Evolutionary conservation across 1,284 basidiomycete genomes (phyloP).

Genomic region (Naganishia sp.): DNA sequence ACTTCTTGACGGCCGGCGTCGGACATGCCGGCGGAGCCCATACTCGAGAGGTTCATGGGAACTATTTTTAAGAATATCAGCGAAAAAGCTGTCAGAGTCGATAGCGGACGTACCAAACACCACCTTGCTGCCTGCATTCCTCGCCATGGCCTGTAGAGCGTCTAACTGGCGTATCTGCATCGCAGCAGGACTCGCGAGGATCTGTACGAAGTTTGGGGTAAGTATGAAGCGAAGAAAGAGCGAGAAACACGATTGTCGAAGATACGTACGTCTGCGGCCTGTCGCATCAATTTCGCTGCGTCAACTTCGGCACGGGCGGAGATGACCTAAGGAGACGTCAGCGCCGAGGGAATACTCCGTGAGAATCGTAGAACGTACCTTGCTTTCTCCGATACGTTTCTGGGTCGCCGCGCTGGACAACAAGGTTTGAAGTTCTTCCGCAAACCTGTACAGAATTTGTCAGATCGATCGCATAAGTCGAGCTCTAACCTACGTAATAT

Average conservation of each 20-base stretch:
- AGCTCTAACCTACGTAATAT: conserved; percentile 55
- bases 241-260: neutral
- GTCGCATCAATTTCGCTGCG: conserved; percentile 88
- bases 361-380: conserved; percentile 32
- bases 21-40: conserved; percentile 47
- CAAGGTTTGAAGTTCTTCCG: conserved; percentile 83
- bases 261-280: conserved; percentile 49
- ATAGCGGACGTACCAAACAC: conserved; percentile 64
- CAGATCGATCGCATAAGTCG: neutral
- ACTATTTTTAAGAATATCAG: conserved; percentile 34
- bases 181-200: conserved; percentile 85
- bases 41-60: conserved; percentile 52
- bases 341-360: neutral
- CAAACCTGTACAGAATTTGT: conserved; percentile 72
- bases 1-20: conserved; percentile 39
- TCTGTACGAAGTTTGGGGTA: conserved; percentile 58
- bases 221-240: neutral
- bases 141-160: conserved; percentile 72
- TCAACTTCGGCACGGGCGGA: conserved; percentile 95
- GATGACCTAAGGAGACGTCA: conserved; percentile 65
- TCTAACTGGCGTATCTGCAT: conserved; percentile 97
- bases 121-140: conserved; percentile 78
- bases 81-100: neutral
- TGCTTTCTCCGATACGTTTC: conserved; percentile 91
- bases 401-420: conserved; percentile 70